phyloP scores from a whole-genome alignment of 2,329 filamentous ascomycete genomes.

The Metarhizium robertsii region DNA sequence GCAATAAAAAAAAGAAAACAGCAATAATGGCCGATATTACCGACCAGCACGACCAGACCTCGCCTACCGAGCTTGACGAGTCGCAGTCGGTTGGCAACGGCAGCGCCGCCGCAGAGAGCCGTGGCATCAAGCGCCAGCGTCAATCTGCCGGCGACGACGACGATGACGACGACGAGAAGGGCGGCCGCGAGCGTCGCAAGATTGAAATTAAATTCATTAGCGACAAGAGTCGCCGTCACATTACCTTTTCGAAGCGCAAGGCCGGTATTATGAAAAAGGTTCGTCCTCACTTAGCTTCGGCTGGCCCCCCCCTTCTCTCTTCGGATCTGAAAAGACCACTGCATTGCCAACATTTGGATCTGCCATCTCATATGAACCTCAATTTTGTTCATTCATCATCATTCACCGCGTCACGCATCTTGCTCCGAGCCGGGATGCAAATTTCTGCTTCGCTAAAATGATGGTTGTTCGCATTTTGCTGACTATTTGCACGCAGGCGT shows the following conservation, averaged over 20 bases:
- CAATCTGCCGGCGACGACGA: slow-evolving; percentile 82
- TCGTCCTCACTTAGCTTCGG: slow-evolving; percentile 23
- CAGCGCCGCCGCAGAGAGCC: slow-evolving; percentile 56
- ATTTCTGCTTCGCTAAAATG: not conserved
- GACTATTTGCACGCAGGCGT: slow-evolving; percentile 53
- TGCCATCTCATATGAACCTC: not conserved
- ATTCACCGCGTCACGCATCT: not conserved
- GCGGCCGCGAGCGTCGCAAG: slow-evolving; percentile 94
- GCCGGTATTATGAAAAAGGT: slow-evolving; percentile 99
- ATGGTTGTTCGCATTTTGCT: not conserved
- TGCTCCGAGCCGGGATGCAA: not conserved
- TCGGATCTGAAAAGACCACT: not conserved
- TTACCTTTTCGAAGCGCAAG: slow-evolving; percentile 99
- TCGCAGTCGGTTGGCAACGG: slow-evolving; percentile 65
- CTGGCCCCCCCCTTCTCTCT: not conserved
- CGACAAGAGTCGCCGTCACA: slow-evolving; percentile 98
- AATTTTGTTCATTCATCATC: not conserved
- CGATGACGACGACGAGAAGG: slow-evolving; percentile 96
- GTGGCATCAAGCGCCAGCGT: slow-evolving; percentile 84
- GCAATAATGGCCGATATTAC: slow-evolving; percentile 66
- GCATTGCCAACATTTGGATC: not conserved
- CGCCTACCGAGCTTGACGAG: slow-evolving; percentile 66
- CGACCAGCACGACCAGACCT: slow-evolving; percentile 67
- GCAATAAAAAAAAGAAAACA: slow-evolving; percentile 1
- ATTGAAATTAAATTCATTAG: slow-evolving; percentile 99